These are phyloP conservation scores for Sutorius eximius DNA, from an alignment of 1,284 basidiomycete species.

Conservation along the genomic window DNA sequence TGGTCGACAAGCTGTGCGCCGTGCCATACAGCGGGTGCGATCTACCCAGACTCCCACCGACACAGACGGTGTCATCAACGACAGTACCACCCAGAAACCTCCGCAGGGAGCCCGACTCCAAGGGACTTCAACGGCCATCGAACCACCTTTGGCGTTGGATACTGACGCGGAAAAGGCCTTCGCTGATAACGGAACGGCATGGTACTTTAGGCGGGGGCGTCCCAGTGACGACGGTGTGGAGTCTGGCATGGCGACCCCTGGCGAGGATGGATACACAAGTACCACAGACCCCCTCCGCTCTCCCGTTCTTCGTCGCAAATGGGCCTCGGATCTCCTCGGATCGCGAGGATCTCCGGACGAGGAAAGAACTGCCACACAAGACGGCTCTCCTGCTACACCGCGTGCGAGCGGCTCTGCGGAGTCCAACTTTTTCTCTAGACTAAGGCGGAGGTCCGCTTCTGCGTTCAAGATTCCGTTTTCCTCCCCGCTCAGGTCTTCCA, in stretches of 20 bases:
- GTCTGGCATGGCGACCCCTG: constrained; percentile 30
- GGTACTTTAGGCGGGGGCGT: constrained; percentile 44
- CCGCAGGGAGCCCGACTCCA: constrained; percentile 3
- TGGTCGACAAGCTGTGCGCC: constrained; percentile 75
- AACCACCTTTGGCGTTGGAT: constrained; percentile 57
- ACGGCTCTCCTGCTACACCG: constrained; percentile 5
- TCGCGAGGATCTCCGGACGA: constrained; percentile 24
- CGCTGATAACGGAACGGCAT: constrained; percentile 43
- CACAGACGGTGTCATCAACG: constrained; percentile 28
- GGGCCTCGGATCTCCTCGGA: constrained; percentile 46
- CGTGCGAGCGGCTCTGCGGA: constrained; percentile 17
- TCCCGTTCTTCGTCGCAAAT: constrained; percentile 44
- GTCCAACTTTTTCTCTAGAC: constrained; percentile 22
- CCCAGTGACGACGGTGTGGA: constrained; percentile 22
- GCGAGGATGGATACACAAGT: constrained; percentile 25
- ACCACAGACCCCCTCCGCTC: constrained; percentile 42
- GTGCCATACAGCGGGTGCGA: constrained; percentile 40
- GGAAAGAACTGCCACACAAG: constrained; percentile 14
- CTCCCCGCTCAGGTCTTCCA: constrained; percentile 34
- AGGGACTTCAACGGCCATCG: constrained; percentile 22
- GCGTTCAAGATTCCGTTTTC: constrained; percentile 48
- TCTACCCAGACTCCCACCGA: constrained; percentile 28
- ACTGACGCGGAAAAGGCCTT: constrained; percentile 60
- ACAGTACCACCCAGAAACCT: constrained; percentile 13
- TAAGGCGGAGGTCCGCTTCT: constrained; percentile 54